These are phyloP conservation scores for Phaeoacremonium minimum DNA, from an alignment of 2,329 filamentous ascomycete species.

Conservation along the genomic window DNA sequence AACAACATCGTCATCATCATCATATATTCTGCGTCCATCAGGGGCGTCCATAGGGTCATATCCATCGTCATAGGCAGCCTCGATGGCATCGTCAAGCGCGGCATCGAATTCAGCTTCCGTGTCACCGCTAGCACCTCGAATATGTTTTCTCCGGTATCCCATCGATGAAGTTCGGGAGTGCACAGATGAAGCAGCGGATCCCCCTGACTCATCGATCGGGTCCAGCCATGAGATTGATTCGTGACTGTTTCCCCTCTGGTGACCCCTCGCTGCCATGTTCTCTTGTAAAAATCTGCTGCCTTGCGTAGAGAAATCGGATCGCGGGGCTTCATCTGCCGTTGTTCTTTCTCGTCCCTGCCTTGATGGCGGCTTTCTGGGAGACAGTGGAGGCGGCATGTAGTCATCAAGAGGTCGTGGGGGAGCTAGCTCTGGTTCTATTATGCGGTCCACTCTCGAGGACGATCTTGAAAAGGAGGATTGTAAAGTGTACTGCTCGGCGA, in stretches of 20 bases:
- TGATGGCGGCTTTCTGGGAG: conserved; percentile 56
- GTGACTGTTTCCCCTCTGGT: conserved; percentile 60
- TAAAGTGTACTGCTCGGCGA: conserved; percentile 29
- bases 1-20: conserved; percentile 37
- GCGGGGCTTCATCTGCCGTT: conserved; percentile 24
- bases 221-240: conserved; percentile 92
- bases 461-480: conserved; percentile 49
- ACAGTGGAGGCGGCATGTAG: conserved; percentile 69
- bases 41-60: conserved; percentile 64
- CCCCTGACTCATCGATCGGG: conserved; percentile 85
- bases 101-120: conserved; percentile 92
- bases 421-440: conserved; percentile 20
- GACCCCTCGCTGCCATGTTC: conserved; percentile 22
- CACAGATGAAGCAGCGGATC: conserved; percentile 72
- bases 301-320: conserved; percentile 27
- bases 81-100: conserved; percentile 89
- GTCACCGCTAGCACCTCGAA: conserved; percentile 62
- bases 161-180: conserved; percentile 75
- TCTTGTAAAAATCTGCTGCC: conserved; percentile 16
- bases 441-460: conserved; percentile 36
- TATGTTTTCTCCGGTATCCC: conserved; percentile 63
- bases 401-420: conserved; percentile 49
- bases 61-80: conserved; percentile 91
- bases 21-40: conserved; percentile 27
- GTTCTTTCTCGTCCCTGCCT: conserved; percentile 27